Evolutionary conservation across 2,329 filamentous ascomycete genomes (phyloP).

Genomic region (Monosporascus cannonballus): DNA sequence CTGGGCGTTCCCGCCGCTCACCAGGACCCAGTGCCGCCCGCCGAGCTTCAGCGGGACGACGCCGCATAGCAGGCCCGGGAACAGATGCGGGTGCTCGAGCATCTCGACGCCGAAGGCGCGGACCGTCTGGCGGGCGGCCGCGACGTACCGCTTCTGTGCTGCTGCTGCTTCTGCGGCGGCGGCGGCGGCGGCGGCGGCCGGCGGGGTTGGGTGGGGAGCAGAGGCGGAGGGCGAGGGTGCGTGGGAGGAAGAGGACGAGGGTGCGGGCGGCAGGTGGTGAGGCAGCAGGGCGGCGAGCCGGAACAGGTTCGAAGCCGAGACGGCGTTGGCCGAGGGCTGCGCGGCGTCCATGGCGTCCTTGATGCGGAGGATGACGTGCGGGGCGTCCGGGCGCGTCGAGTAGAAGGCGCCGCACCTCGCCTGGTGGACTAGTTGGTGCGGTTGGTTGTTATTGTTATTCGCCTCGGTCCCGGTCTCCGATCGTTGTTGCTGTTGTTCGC

Average conservation of each 20-base stretch:
- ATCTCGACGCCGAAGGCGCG: conserved; percentile 87
- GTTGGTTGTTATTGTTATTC: conserved; percentile 21
- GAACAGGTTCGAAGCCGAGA: conserved; percentile 83
- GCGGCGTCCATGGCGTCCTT: conserved; percentile 95
- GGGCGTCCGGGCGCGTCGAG: conserved; percentile 55
- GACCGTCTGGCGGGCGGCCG: conserved; percentile 66
- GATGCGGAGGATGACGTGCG: conserved; percentile 73
- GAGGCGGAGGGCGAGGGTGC: not conserved
- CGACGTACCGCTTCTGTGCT: conserved; percentile 45
- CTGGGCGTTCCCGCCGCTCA: conserved; percentile 5
- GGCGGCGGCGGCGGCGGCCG: not conserved
- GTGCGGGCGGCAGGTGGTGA: too few relatives aligned
- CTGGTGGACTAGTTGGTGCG: not conserved
- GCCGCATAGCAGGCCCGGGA: conserved; percentile 69
- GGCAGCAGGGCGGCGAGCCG: conserved; percentile 62
- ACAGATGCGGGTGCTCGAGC: conserved; percentile 88
- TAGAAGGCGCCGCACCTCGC: conserved; percentile 61
- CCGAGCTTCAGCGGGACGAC: conserved; percentile 73
- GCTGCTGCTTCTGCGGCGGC: conserved; percentile 36
- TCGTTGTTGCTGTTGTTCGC: too few relatives aligned
- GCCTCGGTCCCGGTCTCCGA: too few relatives aligned
- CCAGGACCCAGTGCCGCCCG: conserved; percentile 35
- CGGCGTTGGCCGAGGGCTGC: conserved; percentile 82
- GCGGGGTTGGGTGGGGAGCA: not conserved
- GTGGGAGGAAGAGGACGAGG: not conserved